Evolutionary conservation across 1,139 yeast species (phyloP).

Genomic region (Blastobotrys capitulatus): DNA sequence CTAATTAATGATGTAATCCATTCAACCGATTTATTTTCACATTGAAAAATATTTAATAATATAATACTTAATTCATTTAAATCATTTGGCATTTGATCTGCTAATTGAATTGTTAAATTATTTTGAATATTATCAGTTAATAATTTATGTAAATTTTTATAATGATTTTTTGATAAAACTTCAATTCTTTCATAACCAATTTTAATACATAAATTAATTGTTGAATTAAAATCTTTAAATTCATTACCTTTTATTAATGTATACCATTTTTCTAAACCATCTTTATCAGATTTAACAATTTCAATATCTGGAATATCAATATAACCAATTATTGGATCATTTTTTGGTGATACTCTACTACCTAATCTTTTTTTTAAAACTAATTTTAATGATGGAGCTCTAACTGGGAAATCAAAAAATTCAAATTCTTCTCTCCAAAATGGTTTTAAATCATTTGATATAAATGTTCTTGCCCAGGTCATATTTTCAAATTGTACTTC

Average conservation of each 20-base stretch:
- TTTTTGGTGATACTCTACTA: constrained; percentile 26
- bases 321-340: constrained; percentile 31
- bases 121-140: constrained; percentile 18
- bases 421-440: constrained; percentile 55
- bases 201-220: constrained; percentile 42
- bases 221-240: not conserved
- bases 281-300: constrained; percentile 12
- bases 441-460: constrained; percentile 42
- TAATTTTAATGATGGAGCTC: constrained; percentile 21
- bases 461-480: constrained; percentile 54
- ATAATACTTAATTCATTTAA: constrained; percentile 36
- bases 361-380: constrained; percentile 22
- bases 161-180: constrained; percentile 54
- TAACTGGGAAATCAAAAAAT: constrained; percentile 36
- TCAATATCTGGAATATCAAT: constrained; percentile 18
- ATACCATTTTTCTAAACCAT: constrained; percentile 22
- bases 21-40: constrained; percentile 46
- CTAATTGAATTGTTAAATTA: constrained; percentile 20
- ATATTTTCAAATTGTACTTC: constrained; percentile 52
- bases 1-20: constrained; percentile 70
- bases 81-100: constrained; percentile 41
- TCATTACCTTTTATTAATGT: constrained; percentile 15
- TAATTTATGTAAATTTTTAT: constrained; percentile 47
- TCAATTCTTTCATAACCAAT: constrained; percentile 51
- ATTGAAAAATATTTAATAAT: constrained; percentile 25